Percentiles rank a stretch among this genome's conserved stretches.
Conservation (phyloP, 805 yeast genomes). For the Allodekkera sacchari region DNA sequence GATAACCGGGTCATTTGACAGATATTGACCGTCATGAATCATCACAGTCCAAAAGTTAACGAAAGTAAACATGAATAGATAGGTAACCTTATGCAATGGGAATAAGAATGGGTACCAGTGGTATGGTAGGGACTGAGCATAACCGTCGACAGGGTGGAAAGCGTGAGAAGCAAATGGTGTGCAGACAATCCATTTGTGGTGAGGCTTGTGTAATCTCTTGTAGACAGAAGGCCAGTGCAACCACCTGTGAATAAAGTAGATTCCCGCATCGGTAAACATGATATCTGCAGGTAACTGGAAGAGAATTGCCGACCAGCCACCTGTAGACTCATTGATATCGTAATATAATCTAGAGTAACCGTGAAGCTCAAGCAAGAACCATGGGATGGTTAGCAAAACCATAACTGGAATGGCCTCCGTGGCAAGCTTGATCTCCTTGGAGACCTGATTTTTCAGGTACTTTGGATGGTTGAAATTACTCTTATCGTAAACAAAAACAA, state of each 20-base stretch:
- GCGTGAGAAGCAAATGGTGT: constrained; percentile 98
- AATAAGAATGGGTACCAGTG: constrained; percentile 86
- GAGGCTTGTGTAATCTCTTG: constrained; percentile 88
- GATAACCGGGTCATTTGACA: constrained; percentile 86
- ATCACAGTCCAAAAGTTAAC: constrained; percentile 97
- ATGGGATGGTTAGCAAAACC: constrained; percentile 83
- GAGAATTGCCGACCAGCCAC: constrained; percentile 58
- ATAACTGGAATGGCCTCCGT: constrained; percentile 76
- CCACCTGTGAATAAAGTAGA: constrained; percentile 86
- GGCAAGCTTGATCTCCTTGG: constrained; percentile 74
- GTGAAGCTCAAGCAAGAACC: constrained; percentile 75
- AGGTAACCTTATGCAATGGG: constrained; percentile 85
- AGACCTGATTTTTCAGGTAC: constrained; percentile 88
- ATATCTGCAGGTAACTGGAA: constrained; percentile 72
- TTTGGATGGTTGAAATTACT: constrained; percentile 92
- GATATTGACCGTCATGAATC: constrained; percentile 96
- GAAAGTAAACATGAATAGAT: constrained; percentile 74
- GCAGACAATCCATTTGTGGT: constrained; percentile 98
- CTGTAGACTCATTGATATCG: constrained; percentile 50
- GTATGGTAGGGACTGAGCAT: constrained; percentile 86
- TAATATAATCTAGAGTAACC: constrained; percentile 80
- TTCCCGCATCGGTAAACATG: constrained; percentile 89
- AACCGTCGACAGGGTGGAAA: constrained; percentile 97
- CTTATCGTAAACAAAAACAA: constrained; percentile 73
- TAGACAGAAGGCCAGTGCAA: constrained; percentile 90